Base-by-base conservation (phyloP, 805 yeast species). In the Saccharomycopsis lassenensis region DNA sequence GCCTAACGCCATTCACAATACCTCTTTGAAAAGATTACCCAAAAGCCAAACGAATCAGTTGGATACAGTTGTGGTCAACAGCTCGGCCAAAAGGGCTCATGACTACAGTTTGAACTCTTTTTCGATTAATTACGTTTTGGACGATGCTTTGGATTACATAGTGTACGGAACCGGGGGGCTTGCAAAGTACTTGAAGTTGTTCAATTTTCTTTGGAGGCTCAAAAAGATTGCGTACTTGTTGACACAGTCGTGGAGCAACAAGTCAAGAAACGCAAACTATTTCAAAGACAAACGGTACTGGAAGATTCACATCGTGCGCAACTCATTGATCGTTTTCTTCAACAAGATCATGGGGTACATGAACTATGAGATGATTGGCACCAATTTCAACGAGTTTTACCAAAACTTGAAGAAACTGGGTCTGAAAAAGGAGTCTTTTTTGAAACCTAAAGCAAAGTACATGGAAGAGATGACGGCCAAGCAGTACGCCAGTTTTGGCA, bases 201-300 rank as follows among this genome's bases (percentile, higher is more conserved):
- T 89, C 62, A 84, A 86, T 48, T 83, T 85, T 49, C 55, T 91
- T 27, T 83, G 95, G 85, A 71, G 79, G 46, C 58, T 89, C n/a
- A n/a, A n/a, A n/a, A n/a, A n/a, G n/a, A n/a, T n/a, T n/a, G n/a
- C n/a, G n/a, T n/a, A n/a, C n/a, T n/a, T n/a, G n/a, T n/a, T 74
- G 80, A 83, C 50, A 26, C 29, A 7, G 12, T n/a, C n/a, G n/a
- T n/a, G n/a, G n/a, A n/a, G n/a, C n/a, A n/a, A n/a, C n/a, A n/a
- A n/a, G n/a, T n/a, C n/a, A n/a, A n/a, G n/a, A n/a, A n/a, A n/a
- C n/a, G n/a, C n/a, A n/a, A n/a, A n/a, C n/a, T n/a, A n/a, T n/a
- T n/a, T n/a, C n/a, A n/a, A n/a, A n/a, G n/a, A n/a, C n/a, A n/a
- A n/a, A n/a, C n/a, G n/a, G n/a, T n/a, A n/a, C n/a, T n/a, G n/a